Percentiles rank a stretch among this genome's conserved stretches.
Conservation (phyloP, 2,329 filamentous ascomycete species). For the Emergomyces africanus region DNA sequence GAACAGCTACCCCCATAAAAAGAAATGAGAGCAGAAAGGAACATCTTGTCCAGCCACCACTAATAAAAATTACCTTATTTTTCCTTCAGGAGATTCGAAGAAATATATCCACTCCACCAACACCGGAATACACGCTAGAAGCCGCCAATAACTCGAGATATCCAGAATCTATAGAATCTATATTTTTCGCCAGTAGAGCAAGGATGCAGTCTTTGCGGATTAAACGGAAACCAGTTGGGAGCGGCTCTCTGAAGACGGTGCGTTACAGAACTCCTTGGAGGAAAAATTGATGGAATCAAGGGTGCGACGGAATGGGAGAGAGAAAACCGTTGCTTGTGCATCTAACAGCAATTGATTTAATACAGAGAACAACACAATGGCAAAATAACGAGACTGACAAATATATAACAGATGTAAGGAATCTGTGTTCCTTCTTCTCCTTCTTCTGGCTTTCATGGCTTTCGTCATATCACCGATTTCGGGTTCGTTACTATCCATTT, state of each 20-base stretch:
- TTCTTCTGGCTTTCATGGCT: not conserved
- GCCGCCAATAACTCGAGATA: not conserved
- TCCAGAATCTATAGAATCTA: not conserved
- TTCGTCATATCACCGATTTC: not conserved
- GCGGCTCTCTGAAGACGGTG: not conserved
- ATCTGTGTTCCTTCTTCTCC: too few relatives aligned
- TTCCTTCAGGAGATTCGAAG: not conserved
- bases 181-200: not conserved
- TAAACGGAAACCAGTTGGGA: conserved; percentile 1
- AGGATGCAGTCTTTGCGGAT: not conserved
- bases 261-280: not conserved
- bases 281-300: not conserved
- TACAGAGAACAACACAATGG: not conserved
- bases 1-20: not conserved
- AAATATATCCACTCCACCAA: not conserved
- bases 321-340: not conserved
- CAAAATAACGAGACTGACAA: not conserved
- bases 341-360: not conserved
- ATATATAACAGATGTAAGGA: not conserved
- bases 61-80: not conserved
- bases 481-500: too few relatives aligned
- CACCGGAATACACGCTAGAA: not conserved
- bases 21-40: not conserved
- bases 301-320: not conserved
- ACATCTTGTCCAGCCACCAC: not conserved